Conservation (phyloP, 768 basidiomycete species). For the Auricularia sp. region DNA sequence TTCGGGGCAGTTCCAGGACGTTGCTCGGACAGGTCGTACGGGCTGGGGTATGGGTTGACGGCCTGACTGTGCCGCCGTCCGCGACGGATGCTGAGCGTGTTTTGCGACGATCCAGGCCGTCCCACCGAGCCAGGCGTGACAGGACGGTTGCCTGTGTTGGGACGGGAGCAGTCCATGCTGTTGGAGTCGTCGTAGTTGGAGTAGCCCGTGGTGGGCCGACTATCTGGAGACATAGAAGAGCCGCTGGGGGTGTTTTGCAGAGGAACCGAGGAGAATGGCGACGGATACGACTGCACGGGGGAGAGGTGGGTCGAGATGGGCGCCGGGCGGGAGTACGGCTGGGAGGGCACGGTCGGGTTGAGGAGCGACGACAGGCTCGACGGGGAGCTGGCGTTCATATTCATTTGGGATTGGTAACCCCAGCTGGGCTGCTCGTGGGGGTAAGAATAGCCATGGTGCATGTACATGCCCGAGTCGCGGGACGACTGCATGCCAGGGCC, state of each 20-base stretch:
- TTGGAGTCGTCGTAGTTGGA: constrained; percentile 47
- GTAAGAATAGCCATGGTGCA: not conserved
- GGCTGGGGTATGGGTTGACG: constrained; percentile 78
- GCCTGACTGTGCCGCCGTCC: constrained; percentile 77
- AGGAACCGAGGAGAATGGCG: constrained; percentile 53
- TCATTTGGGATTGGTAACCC: constrained; percentile 23
- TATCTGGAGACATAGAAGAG: constrained; percentile 69
- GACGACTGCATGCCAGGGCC: not conserved
- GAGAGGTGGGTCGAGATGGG: constrained; percentile 36
- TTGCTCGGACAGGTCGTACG: constrained; percentile 40
- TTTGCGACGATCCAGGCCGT: constrained; percentile 22
- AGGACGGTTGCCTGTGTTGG: constrained; percentile 23
- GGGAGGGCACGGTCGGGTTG: constrained; percentile 40
- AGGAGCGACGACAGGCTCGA: constrained; percentile 67
- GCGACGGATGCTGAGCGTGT: constrained; percentile 55
- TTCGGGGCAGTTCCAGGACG: constrained; percentile 32
- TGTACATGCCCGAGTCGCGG: constrained; percentile 1
- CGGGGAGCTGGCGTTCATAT: constrained; percentile 27
- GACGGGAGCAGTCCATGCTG: constrained; percentile 4
- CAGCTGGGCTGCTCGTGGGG: constrained; percentile 30
- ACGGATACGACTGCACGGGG: constrained; percentile 62
- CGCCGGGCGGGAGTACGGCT: constrained; percentile 29
- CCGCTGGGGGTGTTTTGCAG: constrained; percentile 50
- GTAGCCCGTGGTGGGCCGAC: constrained; percentile 77
- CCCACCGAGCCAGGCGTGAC: constrained; percentile 49